Conservation (phyloP, 2,329 filamentous ascomycete species). For the Raffaelea deltoideospora region DNA sequence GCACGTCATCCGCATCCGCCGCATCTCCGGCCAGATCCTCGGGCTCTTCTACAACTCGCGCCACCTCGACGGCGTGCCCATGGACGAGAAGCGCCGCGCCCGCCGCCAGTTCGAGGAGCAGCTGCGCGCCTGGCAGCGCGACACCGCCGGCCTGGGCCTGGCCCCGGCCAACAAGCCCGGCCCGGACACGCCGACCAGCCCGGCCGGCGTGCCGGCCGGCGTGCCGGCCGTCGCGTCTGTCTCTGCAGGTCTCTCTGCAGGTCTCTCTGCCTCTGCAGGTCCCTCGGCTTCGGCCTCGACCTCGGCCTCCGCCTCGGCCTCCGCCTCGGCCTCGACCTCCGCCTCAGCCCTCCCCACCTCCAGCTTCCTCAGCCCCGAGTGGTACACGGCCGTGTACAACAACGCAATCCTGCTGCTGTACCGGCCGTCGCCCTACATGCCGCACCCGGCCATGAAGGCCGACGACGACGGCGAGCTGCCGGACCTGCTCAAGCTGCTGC, state of each 20-base stretch:
- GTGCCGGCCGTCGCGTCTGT: not conserved
- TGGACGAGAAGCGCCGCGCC: not conserved
- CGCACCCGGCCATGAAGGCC: constrained; percentile 1
- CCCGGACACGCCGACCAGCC: not conserved
- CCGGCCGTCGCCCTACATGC: constrained; percentile 5
- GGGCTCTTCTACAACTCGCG: constrained; percentile 1
- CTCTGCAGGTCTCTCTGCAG: no score
- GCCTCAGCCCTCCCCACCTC: not conserved
- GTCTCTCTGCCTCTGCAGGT: no score
- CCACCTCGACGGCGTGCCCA: not conserved
- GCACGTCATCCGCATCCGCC: constrained; percentile 6
- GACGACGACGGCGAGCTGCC: constrained; percentile 1
- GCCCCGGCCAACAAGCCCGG: not conserved
- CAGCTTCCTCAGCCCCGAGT: constrained; percentile 1
- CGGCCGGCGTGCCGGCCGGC: no score
- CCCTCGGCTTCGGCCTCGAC: no score
- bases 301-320: no score
- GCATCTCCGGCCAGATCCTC: constrained; percentile 2
- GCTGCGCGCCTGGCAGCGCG: not conserved
- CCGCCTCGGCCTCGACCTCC: not conserved
- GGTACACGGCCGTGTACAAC: constrained; percentile 6
- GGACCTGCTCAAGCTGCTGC: constrained; percentile 1
- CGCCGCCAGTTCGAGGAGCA: constrained; percentile 1
- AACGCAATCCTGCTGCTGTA: constrained; percentile 7
- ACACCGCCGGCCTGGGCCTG: not conserved